These are phyloP conservation scores for Geotrichum klebahnii DNA, from an alignment of 1,139 yeast genomes.

Conservation along the genomic window DNA sequence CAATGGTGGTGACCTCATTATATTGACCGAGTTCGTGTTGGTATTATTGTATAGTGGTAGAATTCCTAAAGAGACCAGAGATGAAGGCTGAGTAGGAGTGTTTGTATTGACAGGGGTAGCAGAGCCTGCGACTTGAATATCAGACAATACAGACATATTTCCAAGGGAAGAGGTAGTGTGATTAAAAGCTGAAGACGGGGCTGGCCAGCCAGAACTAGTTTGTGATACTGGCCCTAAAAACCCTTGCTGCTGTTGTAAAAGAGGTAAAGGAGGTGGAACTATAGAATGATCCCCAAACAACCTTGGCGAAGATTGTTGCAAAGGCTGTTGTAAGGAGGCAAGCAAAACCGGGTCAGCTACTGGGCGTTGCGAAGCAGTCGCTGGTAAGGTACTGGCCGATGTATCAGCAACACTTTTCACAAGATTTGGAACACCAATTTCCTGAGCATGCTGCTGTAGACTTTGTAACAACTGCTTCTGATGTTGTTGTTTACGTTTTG, in stretches of 20 bases:
- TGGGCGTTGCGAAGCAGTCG: slow-evolving; percentile 16
- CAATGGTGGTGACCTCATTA: slow-evolving; percentile 14
- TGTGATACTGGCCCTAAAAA: no score
- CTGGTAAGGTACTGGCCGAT: no score
- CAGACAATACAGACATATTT: background rate
- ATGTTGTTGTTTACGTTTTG: slow-evolving; percentile 23
- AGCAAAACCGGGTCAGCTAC: slow-evolving; percentile 18
- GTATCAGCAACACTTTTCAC: slow-evolving; percentile 13
- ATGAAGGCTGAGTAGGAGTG: background rate
- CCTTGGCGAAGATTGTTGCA: slow-evolving; percentile 17
- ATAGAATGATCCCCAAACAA: slow-evolving; percentile 10
- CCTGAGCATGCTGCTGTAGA: slow-evolving; percentile 24
- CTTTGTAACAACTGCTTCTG: slow-evolving; percentile 26
- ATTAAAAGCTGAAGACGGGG: background rate
- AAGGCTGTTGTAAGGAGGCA: slow-evolving; percentile 18
- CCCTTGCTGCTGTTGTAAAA: slow-evolving; percentile 13
- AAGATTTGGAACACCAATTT: slow-evolving; percentile 14
- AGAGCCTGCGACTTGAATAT: background rate
- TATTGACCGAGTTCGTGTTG: background rate
- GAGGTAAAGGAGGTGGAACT: slow-evolving; percentile 8
- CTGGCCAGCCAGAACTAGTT: slow-evolving; percentile 5
- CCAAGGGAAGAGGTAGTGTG: background rate
- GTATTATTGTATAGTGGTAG: slow-evolving; percentile 6
- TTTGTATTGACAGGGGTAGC: slow-evolving; percentile 3
- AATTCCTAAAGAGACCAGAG: slow-evolving; percentile 12